phyloP scores from a whole-genome alignment of 2,329 filamentous ascomycete genomes.

The Amauroascus niger region DNA sequence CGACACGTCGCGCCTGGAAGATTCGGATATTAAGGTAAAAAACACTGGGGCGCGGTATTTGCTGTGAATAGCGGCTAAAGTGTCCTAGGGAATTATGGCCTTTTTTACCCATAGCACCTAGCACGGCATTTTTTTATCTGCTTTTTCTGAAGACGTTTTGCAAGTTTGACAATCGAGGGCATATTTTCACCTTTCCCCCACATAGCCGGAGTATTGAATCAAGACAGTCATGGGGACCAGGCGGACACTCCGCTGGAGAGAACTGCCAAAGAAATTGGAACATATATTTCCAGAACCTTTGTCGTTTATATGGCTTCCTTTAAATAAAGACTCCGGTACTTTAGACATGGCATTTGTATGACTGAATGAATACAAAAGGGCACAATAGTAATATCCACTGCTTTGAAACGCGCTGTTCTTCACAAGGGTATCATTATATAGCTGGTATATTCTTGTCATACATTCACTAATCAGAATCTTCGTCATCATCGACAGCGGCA shows the following conservation, averaged over 20 bases:
- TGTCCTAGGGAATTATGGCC: background rate
- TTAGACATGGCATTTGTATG: too few species aligned
- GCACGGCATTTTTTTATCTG: background rate
- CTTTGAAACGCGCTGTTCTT: background rate
- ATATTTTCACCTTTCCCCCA: background rate
- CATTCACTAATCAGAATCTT: background rate
- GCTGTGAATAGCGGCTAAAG: conserved; percentile 1
- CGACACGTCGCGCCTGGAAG: background rate
- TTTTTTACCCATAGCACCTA: background rate
- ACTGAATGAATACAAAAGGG: too few species aligned
- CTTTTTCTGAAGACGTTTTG: background rate
- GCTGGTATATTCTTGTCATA: background rate
- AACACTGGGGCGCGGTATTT: background rate
- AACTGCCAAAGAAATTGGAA: background rate
- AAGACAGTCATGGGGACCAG: background rate
- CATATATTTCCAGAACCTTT: background rate
- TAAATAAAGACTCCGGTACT: too few species aligned
- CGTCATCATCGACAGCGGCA: conserved; percentile 5
- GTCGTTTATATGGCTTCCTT: background rate
- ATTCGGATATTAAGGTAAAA: conserved; percentile 1
- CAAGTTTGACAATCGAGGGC: background rate
- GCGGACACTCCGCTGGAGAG: background rate
- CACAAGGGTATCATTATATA: background rate
- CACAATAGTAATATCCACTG: too few species aligned
- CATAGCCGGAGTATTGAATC: background rate